Percentiles rank a stretch among this genome's conserved stretches.
phyloP scores from a whole-genome alignment of 257 asterid species.

The Salvia splendens region DNA sequence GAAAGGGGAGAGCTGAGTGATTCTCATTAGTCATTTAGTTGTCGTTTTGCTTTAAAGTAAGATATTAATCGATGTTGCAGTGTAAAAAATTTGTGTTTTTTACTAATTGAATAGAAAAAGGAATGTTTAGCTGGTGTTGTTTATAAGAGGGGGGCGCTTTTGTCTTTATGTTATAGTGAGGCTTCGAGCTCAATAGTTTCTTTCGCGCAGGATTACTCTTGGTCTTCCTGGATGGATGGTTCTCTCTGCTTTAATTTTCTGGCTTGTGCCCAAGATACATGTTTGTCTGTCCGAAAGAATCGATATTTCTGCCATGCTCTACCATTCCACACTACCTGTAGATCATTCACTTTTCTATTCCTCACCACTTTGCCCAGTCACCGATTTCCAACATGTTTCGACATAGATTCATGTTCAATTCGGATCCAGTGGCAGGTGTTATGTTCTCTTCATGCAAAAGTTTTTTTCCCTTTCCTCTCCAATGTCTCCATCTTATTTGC shows the following conservation, averaged over 20 bases:
- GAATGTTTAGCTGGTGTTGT: slow-evolving; percentile 32
- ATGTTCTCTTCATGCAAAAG: slow-evolving; percentile 55
- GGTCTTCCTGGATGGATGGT: slow-evolving; percentile 91
- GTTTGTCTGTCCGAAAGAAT: slow-evolving; percentile 75
- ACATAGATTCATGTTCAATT: slow-evolving; percentile 83
- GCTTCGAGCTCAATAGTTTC: slow-evolving; percentile 82
- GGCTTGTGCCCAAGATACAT: slow-evolving; percentile 79
- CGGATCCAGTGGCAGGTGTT: slow-evolving; percentile 90
- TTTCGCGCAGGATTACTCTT: slow-evolving; percentile 96
- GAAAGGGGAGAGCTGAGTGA: slow-evolving; percentile 6
- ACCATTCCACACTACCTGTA: slow-evolving; percentile 70
- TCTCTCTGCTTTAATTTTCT: slow-evolving; percentile 84
- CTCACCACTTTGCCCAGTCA: slow-evolving; percentile 86
- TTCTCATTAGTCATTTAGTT: slow-evolving; percentile 8
- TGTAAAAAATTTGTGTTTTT: slow-evolving; percentile 11
- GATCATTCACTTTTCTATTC: slow-evolving; percentile 89
- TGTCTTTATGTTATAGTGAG: slow-evolving; percentile 40
- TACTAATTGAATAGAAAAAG: not conserved
- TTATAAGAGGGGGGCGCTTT: slow-evolving; percentile 35
- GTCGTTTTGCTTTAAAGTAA: slow-evolving; percentile 25
- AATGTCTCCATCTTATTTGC: slow-evolving; percentile 46
- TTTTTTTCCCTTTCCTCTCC: slow-evolving; percentile 31
- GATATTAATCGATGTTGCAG: slow-evolving; percentile 9
- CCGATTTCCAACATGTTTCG: slow-evolving; percentile 78
- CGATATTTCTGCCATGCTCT: slow-evolving; percentile 81